Base-by-base conservation (phyloP, 805 yeast species). In the Candida yuanshanica region DNA sequence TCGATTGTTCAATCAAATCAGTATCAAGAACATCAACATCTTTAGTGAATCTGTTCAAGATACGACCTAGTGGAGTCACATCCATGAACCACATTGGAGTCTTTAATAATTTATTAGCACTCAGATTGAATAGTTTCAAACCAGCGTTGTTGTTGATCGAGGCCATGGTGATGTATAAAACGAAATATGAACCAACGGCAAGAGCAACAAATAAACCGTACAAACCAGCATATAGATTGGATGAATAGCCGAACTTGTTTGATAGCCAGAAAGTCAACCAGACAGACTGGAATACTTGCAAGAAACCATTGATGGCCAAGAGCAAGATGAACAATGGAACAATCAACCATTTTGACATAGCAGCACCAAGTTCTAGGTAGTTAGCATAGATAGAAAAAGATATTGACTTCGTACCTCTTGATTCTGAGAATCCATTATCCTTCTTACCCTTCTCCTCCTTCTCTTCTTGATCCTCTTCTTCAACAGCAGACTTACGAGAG, bases 61-160 rank as follows among this genome's bases (percentile, higher is more conserved):
- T 83, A 53, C 95, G 72, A 4, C 96, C 95, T 64, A 84, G 69
- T 5, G 95, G 96, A 0, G 93, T 83, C 11, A 86, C 75, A 58
- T 88, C 95, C 71, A 86, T 79, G 55, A 79, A 88, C 11, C 81
- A 65, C 90, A 86, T 84, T 37, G 95, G 95, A 2, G 90, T 78
- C 43, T 77, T 77, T 48, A 87, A 65, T 17, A 87, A 64, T 24
- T 67, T 70, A 25, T 69, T 56, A 17, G 79, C 68, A 7, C 90
- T 84, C 41, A 53, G 41, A 27, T 80, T 66, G 55, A 83, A 85
- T 54, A 86, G 65, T 20, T 50, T 58, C 36, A 66, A 68, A 13
- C 84, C 74, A 5, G 89, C 79, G 38, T 56, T 63, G 53, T 74
- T 79, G 38, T 77, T 69, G 43, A 77, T 51, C 43, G 61, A 67